phyloP scores from a whole-genome alignment of 306 rosid species.

The Notholithocarpus densiflorus region DNA sequence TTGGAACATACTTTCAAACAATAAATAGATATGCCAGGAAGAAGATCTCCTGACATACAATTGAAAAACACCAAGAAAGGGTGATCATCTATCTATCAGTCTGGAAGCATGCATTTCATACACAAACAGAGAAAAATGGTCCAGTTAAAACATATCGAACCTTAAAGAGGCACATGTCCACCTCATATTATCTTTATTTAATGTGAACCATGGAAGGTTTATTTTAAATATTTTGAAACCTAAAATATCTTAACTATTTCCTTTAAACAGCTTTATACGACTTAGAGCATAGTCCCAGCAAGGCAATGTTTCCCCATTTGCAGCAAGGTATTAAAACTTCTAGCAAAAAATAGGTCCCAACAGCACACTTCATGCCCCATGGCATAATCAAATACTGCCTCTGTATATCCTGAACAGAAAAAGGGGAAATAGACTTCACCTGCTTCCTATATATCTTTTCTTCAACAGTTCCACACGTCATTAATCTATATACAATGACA shows the following conservation, averaged over 20 bases:
- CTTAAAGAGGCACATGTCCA: too few relatives aligned
- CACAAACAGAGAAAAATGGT: neutral
- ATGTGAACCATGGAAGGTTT: neutral
- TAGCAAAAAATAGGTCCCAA: neutral
- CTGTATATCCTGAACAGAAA: neutral
- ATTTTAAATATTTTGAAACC: neutral
- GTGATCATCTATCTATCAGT: neutral
- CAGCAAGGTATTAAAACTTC: neutral
- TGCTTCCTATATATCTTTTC: conserved; percentile 95
- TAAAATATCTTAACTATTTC: neutral
- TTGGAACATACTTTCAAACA: neutral
- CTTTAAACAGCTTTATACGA: neutral
- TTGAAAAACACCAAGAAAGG: neutral
- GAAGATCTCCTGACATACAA: neutral
- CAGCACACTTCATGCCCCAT: neutral
- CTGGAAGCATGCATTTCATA: neutral
- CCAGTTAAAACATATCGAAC: neutral
- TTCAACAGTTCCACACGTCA: conserved; percentile 97
- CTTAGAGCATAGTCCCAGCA: neutral
- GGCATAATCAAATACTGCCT: neutral
- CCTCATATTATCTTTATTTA: neutral
- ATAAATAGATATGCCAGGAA: neutral
- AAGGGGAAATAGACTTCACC: conserved; percentile 35
- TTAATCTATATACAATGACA: conserved; percentile 83
- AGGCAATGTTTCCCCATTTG: neutral